Evolutionary conservation across 352 stramenopile genomes (phyloP).

Genomic region (Pythium dissimile): DNA sequence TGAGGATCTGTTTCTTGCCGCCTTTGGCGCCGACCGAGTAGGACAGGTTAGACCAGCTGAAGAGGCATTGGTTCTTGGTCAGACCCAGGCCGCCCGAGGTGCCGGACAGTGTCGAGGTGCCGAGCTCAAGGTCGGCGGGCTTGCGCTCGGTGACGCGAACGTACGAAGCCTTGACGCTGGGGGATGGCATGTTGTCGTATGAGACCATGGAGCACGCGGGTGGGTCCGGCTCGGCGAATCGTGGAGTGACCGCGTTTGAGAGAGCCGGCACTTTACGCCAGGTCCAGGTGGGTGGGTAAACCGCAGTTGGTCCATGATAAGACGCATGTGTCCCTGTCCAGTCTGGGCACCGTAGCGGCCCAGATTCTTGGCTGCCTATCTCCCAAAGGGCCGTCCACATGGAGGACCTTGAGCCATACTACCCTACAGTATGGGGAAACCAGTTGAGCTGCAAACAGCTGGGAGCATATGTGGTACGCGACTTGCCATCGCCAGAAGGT

Average conservation of each 20-base stretch:
- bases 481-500: neutral
- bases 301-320: no score
- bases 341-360: no score
- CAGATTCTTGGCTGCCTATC: neutral
- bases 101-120: neutral
- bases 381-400: neutral
- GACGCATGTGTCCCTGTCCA: no score
- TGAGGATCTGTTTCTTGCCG: constrained; percentile 26
- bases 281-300: neutral
- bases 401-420: no score
- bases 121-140: neutral
- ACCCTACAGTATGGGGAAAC: neutral
- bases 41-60: constrained; percentile 27
- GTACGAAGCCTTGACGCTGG: constrained; percentile 10
- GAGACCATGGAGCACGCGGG: neutral
- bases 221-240: neutral
- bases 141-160: constrained; percentile 11
- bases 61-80: constrained; percentile 17
- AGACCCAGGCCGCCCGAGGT: constrained; percentile 3
- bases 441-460: neutral
- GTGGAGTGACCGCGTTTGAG: neutral
- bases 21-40: constrained; percentile 19
- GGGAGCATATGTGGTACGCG: neutral
- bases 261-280: neutral
- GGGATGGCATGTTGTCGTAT: constrained; percentile 8